Evolutionary conservation across 805 yeast species (phyloP), one percentile per base, ranked within the genome.

Genomic region (Candida sonorensis): DNA sequence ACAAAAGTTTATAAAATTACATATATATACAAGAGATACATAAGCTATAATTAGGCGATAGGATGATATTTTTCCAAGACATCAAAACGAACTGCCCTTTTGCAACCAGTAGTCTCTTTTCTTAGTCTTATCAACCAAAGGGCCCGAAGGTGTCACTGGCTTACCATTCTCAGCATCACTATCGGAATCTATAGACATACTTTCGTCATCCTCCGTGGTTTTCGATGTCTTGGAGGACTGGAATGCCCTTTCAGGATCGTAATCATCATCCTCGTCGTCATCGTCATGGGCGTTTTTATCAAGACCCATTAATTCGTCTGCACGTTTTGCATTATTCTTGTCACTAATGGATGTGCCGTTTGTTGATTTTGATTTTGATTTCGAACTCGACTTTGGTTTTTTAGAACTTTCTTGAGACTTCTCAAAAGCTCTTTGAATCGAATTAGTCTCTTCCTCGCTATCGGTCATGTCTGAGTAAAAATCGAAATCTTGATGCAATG

Each of bases 31-130:
- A 21, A 21, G 7, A 21, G 11, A 21, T 19, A 19, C 10, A 19
- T 19, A 19, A 10, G 21, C n/a, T n/a, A n/a, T n/a, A n/a, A n/a
- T n/a, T n/a, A 14, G n/a, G n/a, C n/a, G n/a, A n/a, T n/a, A n/a
- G n/a, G n/a, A n/a, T n/a, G n/a, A n/a, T n/a, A n/a, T n/a, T n/a
- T n/a, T n/a, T n/a, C n/a, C n/a, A n/a, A 11, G 6, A 7, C 24
- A 14, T 30, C 27, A 48, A 18, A 45, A 46, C 3, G 36, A 27
- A 18, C 41, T 43, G n/a, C 56, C 55, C 31, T 64, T 64, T 35
- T 53, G 55, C n/a, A 54, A 31, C 69, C 69, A 64, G 37, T 51
- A 62, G 11, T 62, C 64, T 27, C 58, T 38, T 27, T 44, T 48
- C 10, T 37, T 38, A 4, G 17, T 16, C 26, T 44, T 50, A 13